Conservation (phyloP, 2,329 filamentous ascomycete genomes). For the Tolypocladium paradoxum region DNA sequence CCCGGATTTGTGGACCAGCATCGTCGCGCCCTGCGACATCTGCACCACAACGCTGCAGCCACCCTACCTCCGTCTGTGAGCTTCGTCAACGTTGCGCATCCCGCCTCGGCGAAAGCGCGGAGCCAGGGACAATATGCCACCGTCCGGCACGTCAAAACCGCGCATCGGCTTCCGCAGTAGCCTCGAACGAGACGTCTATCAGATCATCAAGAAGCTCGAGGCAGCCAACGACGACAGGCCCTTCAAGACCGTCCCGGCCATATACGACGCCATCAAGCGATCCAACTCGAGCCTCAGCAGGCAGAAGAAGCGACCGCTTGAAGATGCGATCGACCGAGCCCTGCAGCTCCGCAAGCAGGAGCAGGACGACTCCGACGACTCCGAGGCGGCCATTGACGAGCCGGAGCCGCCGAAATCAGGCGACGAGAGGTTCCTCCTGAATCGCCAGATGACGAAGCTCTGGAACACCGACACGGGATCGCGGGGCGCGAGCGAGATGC, state of each 20-base stretch:
- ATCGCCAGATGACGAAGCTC: constrained; percentile 29
- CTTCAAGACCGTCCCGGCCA: constrained; percentile 39
- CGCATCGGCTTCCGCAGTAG: constrained; percentile 12
- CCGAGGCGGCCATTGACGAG: constrained; percentile 36
- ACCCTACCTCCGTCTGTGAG: background rate
- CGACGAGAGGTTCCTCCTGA: constrained; percentile 28
- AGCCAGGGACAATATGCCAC: background rate
- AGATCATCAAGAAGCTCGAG: constrained; percentile 66
- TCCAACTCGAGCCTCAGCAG: constrained; percentile 84
- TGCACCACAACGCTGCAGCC: background rate
- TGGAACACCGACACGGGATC: constrained; percentile 17
- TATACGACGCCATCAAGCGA: constrained; percentile 71
- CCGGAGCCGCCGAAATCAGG: constrained; percentile 18
- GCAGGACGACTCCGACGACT: constrained; percentile 44
- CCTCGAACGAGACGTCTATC: constrained; percentile 65
- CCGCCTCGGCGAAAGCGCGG: background rate
- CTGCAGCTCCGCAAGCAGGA: constrained; percentile 62
- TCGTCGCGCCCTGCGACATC: background rate
- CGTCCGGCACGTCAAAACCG: background rate
- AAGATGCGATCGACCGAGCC: constrained; percentile 77
- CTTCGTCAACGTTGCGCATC: background rate
- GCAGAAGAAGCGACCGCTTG: constrained; percentile 68
- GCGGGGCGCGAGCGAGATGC: constrained; percentile 10
- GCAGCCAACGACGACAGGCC: constrained; percentile 47
- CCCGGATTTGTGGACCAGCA: background rate